Base-by-base conservation (phyloP, 179 eudicot genomes). In the Vitellaria paradoxa region DNA sequence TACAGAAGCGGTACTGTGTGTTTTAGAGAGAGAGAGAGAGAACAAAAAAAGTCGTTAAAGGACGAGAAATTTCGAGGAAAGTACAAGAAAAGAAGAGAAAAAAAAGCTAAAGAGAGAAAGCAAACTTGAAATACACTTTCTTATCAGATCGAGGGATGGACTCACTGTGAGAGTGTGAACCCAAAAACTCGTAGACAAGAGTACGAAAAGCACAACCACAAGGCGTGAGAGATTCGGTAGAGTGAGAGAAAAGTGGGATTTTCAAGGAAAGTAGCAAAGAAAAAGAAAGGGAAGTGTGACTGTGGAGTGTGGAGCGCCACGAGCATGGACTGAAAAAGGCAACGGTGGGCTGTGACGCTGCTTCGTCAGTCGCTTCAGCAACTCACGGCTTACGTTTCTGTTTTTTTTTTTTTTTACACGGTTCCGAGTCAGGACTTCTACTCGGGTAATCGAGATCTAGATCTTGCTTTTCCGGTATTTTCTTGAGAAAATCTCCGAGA, bases 401-500 rank as follows among this genome's bases (percentile, higher is more conserved):
- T 49, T 49, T 10, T 9, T 47, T 47, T 57, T 3, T 20, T 57
- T 57, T 56, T 18, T n/a, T n/a, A n/a, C n/a, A n/a, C n/a, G n/a
- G n/a, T 0, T 14, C 56, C 13, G 57, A 10, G 57, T 3, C 0
- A 4, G 14, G 15, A 11, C 57, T 53, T 53, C 57, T 53, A 59
- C 63, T 59, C 63, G 17, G 30, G 15, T 30, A 30, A 30, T 1
- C 37, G 15, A 1, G 4, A 15, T 63, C 12, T 3, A 64, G 14
- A 24, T 37, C 47, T 66, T 37, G 47, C 49, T 20, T 20, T 59
- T 14, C 59, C 14, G 59, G 40, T 62, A 12, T 18, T 49, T 71
- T 61, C 57, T 47, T n/a, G 69, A 62, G 77, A 74, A 74, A 74
- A 74, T 74, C 68, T 74, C 59, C 23, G 15, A 62, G 77, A 74